Percentiles rank a stretch among this genome's conserved stretches.
Evolutionary conservation across 2,329 filamentous ascomycete species (phyloP).

Genomic region (Aureobasidium mangrovei): DNA sequence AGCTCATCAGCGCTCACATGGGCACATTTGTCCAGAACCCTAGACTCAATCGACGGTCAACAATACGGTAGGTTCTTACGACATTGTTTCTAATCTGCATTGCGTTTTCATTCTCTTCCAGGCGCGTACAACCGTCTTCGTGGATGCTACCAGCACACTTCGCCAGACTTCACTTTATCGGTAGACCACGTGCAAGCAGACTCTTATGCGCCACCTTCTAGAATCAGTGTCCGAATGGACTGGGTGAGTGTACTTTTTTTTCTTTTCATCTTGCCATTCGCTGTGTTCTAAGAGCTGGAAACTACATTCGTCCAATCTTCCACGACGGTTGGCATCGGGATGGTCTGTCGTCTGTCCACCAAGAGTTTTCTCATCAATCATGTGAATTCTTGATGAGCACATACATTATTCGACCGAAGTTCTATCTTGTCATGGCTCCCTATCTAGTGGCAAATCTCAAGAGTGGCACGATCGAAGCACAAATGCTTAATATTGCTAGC

Average conservation of each 20-base stretch:
- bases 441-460: too few species aligned
- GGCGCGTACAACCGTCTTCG: conserved; percentile 26
- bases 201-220: conserved; percentile 28
- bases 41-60: conserved; percentile 21
- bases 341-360: too few species aligned
- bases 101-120: conserved; percentile 12
- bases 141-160: conserved; percentile 22
- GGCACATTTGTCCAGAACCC: background rate
- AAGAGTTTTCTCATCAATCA: too few species aligned
- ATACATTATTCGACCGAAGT: too few species aligned
- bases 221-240: conserved; percentile 19
- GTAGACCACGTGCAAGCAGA: conserved; percentile 29
- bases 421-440: too few species aligned
- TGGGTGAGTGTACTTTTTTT: background rate
- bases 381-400: too few species aligned
- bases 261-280: background rate
- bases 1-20: background rate
- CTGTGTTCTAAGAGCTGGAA: too few species aligned
- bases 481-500: too few species aligned
- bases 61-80: conserved; percentile 23
- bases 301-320: too few species aligned
- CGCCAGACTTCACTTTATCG: conserved; percentile 22
- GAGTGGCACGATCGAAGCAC: too few species aligned
- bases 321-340: too few species aligned
- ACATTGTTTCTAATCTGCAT: background rate